Conservation (phyloP, 2,329 filamentous ascomycete species). For the Clonostachys rhizophaga region DNA sequence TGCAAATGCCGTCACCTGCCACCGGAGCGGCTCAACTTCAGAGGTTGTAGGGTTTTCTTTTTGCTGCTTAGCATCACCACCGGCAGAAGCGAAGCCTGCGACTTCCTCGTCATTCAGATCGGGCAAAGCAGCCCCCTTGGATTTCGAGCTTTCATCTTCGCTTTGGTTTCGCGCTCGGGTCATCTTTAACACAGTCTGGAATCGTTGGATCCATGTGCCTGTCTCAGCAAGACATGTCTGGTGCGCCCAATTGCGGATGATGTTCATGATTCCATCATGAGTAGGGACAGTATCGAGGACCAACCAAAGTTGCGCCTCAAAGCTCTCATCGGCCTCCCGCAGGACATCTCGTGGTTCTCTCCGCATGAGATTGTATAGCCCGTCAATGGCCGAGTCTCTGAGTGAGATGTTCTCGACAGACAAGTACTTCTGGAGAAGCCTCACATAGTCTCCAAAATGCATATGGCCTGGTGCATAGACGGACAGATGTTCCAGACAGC, state of each 20-base stretch:
- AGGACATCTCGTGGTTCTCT: slow-evolving; percentile 82
- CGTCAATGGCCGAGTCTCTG: slow-evolving; percentile 77
- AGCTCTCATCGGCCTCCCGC: slow-evolving; percentile 65
- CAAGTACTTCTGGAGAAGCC: slow-evolving; percentile 72
- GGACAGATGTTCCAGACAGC: slow-evolving; percentile 85
- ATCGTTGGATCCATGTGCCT: slow-evolving; percentile 79
- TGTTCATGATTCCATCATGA: slow-evolving; percentile 77
- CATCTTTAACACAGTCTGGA: slow-evolving; percentile 85
- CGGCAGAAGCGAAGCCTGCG: slow-evolving; percentile 83
- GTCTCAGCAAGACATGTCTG: slow-evolving; percentile 83
- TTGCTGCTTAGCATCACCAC: slow-evolving; percentile 54
- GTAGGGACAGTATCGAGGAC: slow-evolving; percentile 73
- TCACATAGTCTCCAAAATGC: slow-evolving; percentile 80
- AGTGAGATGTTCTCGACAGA: slow-evolving; percentile 65
- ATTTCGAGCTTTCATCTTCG: slow-evolving; percentile 37
- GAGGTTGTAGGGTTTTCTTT: slow-evolving; percentile 42
- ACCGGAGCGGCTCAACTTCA: slow-evolving; percentile 83
- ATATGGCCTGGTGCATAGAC: slow-evolving; percentile 87
- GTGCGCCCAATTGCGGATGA: slow-evolving; percentile 88
- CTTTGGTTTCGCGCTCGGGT: slow-evolving; percentile 65
- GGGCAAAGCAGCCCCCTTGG: slow-evolving; percentile 46
- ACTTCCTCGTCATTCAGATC: slow-evolving; percentile 96
- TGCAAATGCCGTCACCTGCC: slow-evolving; percentile 93
- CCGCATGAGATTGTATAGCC: slow-evolving; percentile 93
- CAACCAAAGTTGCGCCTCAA: slow-evolving; percentile 91